A percentile compares a stretch with the other conserved stretches of the same genome.
Conservation (phyloP, 139 green algal genomes). For the Chlorella ohadii region DNA sequence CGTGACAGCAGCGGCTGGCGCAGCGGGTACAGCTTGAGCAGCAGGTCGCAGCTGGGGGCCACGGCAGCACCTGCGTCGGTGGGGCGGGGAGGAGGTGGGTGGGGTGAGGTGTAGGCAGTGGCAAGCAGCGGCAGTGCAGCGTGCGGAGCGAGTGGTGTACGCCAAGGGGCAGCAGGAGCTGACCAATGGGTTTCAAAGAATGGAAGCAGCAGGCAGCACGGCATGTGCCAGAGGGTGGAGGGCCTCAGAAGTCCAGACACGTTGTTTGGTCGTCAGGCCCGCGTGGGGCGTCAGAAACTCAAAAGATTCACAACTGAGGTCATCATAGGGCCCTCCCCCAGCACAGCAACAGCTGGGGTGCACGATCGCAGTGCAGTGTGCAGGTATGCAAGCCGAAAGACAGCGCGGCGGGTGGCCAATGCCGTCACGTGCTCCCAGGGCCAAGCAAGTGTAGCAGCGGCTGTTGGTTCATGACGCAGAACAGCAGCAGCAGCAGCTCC, state of each 20-base stretch:
- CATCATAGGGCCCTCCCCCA: not conserved
- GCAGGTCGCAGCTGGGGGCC: slow-evolving; percentile 44
- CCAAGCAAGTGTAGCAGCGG: too few species aligned
- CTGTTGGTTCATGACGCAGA: too few species aligned
- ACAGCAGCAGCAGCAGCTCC: too few species aligned
- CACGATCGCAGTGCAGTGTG: not conserved
- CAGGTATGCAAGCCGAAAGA: not conserved
- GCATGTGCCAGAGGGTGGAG: not conserved
- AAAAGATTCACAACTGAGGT: not conserved
- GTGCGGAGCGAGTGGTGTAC: not conserved
- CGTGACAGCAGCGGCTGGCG: slow-evolving; percentile 80
- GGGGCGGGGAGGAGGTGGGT: not conserved
- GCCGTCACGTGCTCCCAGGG: too few species aligned
- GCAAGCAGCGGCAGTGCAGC: not conserved
- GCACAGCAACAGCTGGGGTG: too few species aligned
- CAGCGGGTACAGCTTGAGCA: slow-evolving; percentile 77
- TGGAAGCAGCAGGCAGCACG: not conserved
- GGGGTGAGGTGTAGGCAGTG: too few species aligned
- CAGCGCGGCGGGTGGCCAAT: too few species aligned
- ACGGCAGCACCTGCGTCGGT: slow-evolving; percentile 36
- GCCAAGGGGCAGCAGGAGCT: not conserved
- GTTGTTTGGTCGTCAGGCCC: slow-evolving; percentile 10
- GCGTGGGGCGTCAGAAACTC: not conserved
- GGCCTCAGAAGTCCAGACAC: slow-evolving; percentile 19
- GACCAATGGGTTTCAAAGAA: too few species aligned